A percentile compares a stretch with the other conserved stretches of the same genome.
Evolutionary conservation across 306 rosid species (phyloP).

Genomic region (Trichosanthes truncata): DNA sequence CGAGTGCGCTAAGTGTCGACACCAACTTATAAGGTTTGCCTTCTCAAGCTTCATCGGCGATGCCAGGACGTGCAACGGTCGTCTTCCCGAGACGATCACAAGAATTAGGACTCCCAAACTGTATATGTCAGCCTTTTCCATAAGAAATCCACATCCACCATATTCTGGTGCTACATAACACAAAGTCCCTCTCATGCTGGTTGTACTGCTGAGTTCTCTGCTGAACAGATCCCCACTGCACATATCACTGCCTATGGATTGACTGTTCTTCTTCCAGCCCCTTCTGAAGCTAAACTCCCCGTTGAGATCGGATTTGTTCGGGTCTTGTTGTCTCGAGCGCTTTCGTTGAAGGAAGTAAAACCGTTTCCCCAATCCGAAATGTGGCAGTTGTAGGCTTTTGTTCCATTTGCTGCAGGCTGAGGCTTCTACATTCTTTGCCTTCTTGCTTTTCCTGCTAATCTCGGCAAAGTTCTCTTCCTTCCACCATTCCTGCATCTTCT

Average conservation of each 20-base stretch:
- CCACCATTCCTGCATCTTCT: slow-evolving; percentile 99
- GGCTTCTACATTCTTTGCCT: slow-evolving; percentile 35
- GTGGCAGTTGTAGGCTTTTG: slow-evolving; percentile 64
- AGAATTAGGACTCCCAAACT: slow-evolving; percentile 88
- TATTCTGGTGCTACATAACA: slow-evolving; percentile 92
- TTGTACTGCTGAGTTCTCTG: slow-evolving; percentile 95
- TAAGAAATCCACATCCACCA: slow-evolving; percentile 68
- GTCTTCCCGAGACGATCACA: slow-evolving; percentile 82
- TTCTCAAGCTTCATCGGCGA: slow-evolving; percentile 97
- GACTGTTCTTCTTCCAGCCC: slow-evolving; percentile 64
- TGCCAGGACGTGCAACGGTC: slow-evolving; percentile 80
- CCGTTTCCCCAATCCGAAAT: slow-evolving; percentile 59
- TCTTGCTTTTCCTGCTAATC: slow-evolving; percentile 59
- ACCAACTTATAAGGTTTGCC: slow-evolving; percentile 89
- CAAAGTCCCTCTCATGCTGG: slow-evolving; percentile 91
- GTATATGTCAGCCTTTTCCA: slow-evolving; percentile 92
- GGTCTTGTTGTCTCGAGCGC: slow-evolving; percentile 29
- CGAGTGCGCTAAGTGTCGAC: slow-evolving; percentile 69
- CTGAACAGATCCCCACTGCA: slow-evolving; percentile 86
- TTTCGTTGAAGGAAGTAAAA: slow-evolving; percentile 38
- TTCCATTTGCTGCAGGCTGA: slow-evolving; percentile 30
- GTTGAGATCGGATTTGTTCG: slow-evolving; percentile 40
- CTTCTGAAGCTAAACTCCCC: slow-evolving; percentile 88
- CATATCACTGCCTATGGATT: slow-evolving; percentile 64
- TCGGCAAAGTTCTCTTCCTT: slow-evolving; percentile 86